Evolutionary conservation across 768 basidiomycete species (phyloP), one percentile per base, ranked within the genome.

Genomic region (Cubamyces sp.): DNA sequence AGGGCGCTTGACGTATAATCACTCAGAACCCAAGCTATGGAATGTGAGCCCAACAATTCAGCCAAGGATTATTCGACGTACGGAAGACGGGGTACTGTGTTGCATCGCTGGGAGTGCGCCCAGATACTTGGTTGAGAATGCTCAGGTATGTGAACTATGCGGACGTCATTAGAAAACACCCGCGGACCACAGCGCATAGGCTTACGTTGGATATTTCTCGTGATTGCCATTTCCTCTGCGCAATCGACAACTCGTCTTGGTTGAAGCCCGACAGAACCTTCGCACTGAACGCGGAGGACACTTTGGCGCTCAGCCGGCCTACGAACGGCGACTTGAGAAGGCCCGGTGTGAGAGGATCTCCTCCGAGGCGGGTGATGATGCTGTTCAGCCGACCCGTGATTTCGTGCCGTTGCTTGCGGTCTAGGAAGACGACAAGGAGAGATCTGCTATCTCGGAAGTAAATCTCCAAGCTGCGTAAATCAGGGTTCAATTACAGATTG

Each of bases 21-120:
- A 61, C 85, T 79, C 43, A 98, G 68, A 8, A 97, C 86, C 96
- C 96, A 98, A 14, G 96, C 91, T 93, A 75, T 19, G 21, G 6
- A n/a, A 57, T 56, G 9, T 42, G 25, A 57, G 25, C 19, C 9
- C 14, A 55, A 4, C 23, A 1, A 25, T 9, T 18, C 3, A 54
- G n/a, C 2, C 25, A 45, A 55, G 42, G 12, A 37, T 21, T 18
- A 19, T 12, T 21, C 30, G 19, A 56, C 90, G 52, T 68, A 92
- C 91, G 92, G 65, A 93, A 95, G 8, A 96, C 86, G 0, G 94
- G 95, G 74, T 95, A 97, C 67, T 96, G 94, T 0, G 96, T 96
- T 11, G 95, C 93, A 77, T 97, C 95, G 69, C 90, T 94, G 1
- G 94, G 94, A 3, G 95, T 97, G 21, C 95, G 84, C 45, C 95